A percentile compares a stretch with the other conserved stretches of the same genome.
These are phyloP conservation scores for Apostasia ramifera DNA, from an alignment of 106 monocot genomes.

Conservation along the genomic window DNA sequence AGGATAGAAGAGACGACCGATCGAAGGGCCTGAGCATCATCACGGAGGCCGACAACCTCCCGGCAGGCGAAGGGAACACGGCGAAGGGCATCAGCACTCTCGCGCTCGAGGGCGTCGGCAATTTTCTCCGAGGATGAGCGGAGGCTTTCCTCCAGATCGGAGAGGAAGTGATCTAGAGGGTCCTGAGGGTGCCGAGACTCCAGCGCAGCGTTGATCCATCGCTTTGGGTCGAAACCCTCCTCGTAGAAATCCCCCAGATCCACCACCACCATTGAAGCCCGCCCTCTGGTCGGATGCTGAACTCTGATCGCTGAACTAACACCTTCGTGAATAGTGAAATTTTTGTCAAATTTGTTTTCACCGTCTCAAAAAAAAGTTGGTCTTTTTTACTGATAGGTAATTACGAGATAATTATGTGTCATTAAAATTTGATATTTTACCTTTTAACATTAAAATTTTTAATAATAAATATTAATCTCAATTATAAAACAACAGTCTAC, in stretches of 20 bases:
- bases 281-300: not conserved
- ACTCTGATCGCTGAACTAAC: not conserved
- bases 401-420: no score
- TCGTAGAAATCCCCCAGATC: conserved; percentile 80
- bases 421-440: no score
- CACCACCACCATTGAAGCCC: conserved; percentile 75
- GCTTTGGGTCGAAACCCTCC: conserved; percentile 83
- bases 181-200: conserved; percentile 74
- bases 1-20: conserved; percentile 68
- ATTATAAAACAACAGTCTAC: no score
- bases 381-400: no score
- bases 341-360: no score
- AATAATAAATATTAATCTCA: no score
- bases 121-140: conserved; percentile 77
- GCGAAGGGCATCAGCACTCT: conserved; percentile 73
- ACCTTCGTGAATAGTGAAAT: no score
- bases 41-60: conserved; percentile 79
- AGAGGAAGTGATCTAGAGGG: conserved; percentile 63
- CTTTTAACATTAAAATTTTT: no score
- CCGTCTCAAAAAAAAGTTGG: no score
- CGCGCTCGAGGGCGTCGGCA: conserved; percentile 70
- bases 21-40: conserved; percentile 75
- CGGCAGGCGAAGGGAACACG: conserved; percentile 77
- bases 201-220: conserved; percentile 95
- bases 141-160: conserved; percentile 87